Conservation (phyloP, 2,329 filamentous ascomycete genomes). For the Rhynchosporium secalis region DNA sequence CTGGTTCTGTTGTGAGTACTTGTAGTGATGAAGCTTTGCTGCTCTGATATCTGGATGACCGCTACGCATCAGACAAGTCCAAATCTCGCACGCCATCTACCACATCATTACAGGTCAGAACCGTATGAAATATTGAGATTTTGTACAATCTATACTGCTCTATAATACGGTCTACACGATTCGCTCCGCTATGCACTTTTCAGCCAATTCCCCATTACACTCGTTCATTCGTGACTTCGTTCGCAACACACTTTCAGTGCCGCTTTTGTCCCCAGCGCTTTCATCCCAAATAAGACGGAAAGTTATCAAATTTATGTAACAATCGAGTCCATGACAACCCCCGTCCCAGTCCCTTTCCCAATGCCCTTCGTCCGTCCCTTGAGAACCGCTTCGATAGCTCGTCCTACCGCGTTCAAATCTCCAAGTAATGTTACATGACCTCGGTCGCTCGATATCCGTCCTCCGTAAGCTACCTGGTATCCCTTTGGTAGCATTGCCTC, state of each 20-base stretch:
- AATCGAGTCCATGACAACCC: not conserved
- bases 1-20: too few relatives aligned
- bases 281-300: not conserved
- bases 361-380: slow-evolving; percentile 71
- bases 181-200: not conserved
- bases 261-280: not conserved
- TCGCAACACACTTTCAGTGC: not conserved
- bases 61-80: not conserved
- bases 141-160: not conserved
- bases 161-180: not conserved
- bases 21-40: too few relatives aligned
- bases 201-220: not conserved
- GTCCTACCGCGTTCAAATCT: slow-evolving; percentile 78
- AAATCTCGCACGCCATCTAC: not conserved
- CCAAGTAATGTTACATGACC: slow-evolving; percentile 88
- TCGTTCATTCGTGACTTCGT: slow-evolving; percentile 1
- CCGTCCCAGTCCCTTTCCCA: slow-evolving; percentile 45
- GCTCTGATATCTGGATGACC: too few relatives aligned
- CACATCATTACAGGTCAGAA: not conserved
- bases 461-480: slow-evolving; percentile 71
- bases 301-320: not conserved
- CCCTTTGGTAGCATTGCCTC: slow-evolving; percentile 84
- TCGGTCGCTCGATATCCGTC: slow-evolving; percentile 75
- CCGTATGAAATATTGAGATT: not conserved
- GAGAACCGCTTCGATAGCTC: slow-evolving; percentile 67